Base-by-base conservation (phyloP, 768 basidiomycete species). In the Mycena metata region DNA sequence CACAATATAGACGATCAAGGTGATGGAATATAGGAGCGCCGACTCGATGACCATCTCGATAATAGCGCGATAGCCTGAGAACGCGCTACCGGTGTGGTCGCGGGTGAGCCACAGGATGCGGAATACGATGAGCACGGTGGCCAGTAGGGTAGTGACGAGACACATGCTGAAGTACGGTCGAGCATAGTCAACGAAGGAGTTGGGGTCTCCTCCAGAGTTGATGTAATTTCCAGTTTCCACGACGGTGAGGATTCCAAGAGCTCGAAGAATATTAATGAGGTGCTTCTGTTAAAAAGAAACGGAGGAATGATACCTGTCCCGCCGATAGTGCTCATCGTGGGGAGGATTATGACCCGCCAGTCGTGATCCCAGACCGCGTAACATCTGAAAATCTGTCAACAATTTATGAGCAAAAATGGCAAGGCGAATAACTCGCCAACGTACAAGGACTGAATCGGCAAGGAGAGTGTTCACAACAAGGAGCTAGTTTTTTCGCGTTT, bases 321-420 rank as follows among this genome's bases (percentile, higher is more conserved):
- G 10, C 55, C 42, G 46, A 74, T 33, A 30, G 67, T 73, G 47
- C 65, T 62, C 26, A 74, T 35, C 3, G 51, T 49, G 17, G 73
- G 73, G 15, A 74, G 24, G 12, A 66, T 51, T 5, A 74, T 59
- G 23, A 66, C 62, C 8, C 62, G 49, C 60, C 58, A 69, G 17
- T 68, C 52, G 50, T 52, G 60, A 19, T 51, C 54, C 74, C 78
- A 82, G 24, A 83, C 60, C 33, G 77, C 69, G 45, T 60, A 77
- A 60, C 78, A 80, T 26, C 80, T 77, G 60, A 79, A 76, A 49
- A 83, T 75, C 82, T 83, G 39, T 15, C 10, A 24, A 5, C 13
- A 2, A 47, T 45, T n/a, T 17, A 23, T 15, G 30, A 6, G 30
- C 30, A 17, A 33, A 33, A 21, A 24, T n/a, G 7, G 21, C 30